Percentiles rank a stretch among this genome's conserved stretches.
Evolutionary conservation across 352 stramenopile genomes (phyloP).

Genomic region (Phytopythium litorale): DNA sequence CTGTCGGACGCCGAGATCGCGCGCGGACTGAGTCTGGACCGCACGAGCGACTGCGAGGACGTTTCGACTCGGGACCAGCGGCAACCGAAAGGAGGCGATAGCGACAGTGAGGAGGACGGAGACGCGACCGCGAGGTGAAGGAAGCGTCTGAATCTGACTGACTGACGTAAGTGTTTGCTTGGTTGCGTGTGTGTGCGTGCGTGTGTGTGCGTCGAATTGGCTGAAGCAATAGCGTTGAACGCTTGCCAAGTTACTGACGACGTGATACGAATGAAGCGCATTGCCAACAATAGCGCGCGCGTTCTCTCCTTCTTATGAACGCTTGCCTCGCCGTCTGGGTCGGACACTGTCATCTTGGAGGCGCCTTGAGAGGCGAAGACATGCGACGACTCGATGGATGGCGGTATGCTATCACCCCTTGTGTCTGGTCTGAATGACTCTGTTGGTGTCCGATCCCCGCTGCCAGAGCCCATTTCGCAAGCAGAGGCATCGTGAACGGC

Average conservation of each 20-base stretch:
- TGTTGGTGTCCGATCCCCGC: neutral
- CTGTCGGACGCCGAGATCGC: conserved; percentile 50
- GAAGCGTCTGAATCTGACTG: neutral
- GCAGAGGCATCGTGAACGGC: neutral
- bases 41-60: conserved; percentile 35
- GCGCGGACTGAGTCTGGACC: conserved; percentile 39
- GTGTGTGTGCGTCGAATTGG: neutral
- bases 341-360: neutral
- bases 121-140: neutral
- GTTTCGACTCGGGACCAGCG: neutral
- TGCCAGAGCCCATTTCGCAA: neutral
- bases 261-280: neutral
- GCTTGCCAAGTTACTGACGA: neutral
- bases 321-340: neutral
- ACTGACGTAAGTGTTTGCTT: neutral
- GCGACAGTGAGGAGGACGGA: neutral
- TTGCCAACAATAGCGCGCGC: neutral
- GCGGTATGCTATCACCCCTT: neutral
- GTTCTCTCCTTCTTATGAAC: neutral
- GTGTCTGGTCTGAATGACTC: neutral
- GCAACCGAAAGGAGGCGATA: neutral
- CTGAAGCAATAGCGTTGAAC: neutral
- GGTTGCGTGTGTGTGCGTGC: neutral
- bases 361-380: neutral
- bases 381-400: neutral